Evolutionary conservation across 2,329 filamentous ascomycete species (phyloP), one percentile per base, ranked within the genome.

Genomic region (Colletotrichum endophyticum): DNA sequence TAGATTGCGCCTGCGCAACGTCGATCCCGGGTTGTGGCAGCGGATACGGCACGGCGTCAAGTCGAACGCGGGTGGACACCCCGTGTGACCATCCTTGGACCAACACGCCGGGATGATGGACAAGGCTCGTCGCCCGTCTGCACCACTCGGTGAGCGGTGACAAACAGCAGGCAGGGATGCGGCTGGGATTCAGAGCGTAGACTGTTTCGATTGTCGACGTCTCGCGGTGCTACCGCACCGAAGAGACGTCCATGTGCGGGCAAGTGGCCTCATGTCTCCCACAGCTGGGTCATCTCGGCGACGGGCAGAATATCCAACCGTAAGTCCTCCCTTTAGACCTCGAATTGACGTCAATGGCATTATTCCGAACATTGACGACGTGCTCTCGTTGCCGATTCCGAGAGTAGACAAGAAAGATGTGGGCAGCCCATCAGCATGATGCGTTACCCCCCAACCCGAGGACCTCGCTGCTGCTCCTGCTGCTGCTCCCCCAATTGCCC

Each of bases 61-160:
- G 70, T 36, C 56, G 36, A 49, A 75, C 62, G 56, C 56, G 44
- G 67, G 36, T 25, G 69, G 30, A 67, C 32, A 57, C 28, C 66
- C 62, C 30, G 69, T 72, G 73, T 59, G 39, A 72, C 62, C 73
- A 68, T 25, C 73, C 63, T 72, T 30, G 63, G 71, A 67, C 73
- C 73, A 68, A 66, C 56, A 44, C 39, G 63, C 56, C 32, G 73
- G 69, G 69, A 75, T 73, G 30, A 34, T 27, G 30, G 61, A 44
- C 53, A 56, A 53, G 73, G 63, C 63, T 67, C 30, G 28, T 62
- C 12, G 27, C 56, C 19, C n/a, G 13, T 22, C 22, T 75, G 30
- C 63, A 75, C 30, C 22, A 56, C 28, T 67, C 16, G 39, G 69
- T 73, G 36, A 56, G 27, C 25, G 30, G 39, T 67, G 39, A 66